Percentiles rank a stretch among this genome's conserved stretches.
Conservation (phyloP, 1,284 basidiomycete species). For the Bondarzewia mesenterica region DNA sequence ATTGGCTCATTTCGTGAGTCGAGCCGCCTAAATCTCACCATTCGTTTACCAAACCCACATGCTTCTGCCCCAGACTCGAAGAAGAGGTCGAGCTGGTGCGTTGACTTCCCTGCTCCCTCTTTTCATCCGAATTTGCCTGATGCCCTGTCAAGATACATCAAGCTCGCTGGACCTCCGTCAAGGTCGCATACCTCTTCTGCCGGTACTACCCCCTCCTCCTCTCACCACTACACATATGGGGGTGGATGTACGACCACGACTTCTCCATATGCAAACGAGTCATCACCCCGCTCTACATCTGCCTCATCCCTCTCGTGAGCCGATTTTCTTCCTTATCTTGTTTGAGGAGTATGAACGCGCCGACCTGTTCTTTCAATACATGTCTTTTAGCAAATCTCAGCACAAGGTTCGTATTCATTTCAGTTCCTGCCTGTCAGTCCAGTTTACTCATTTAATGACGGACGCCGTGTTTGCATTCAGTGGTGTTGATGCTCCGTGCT, state of each 20-base stretch:
- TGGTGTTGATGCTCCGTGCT: constrained; percentile 20
- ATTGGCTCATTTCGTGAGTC: constrained; percentile 15
- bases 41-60: not conserved
- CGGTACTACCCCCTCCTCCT: constrained; percentile 21
- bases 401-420: not conserved
- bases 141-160: constrained; percentile 16
- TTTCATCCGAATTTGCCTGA: not conserved
- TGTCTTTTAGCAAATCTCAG: not conserved
- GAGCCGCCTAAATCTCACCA: not conserved
- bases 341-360: no score
- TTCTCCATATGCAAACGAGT: constrained; percentile 8
- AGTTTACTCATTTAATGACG: not conserved
- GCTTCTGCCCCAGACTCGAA: constrained; percentile 6
- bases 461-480: constrained; percentile 11
- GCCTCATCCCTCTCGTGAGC: constrained; percentile 9
- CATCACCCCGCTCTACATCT: constrained; percentile 9
- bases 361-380: no score
- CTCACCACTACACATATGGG: constrained; percentile 18
- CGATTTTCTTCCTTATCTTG: no score
- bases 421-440: not conserved
- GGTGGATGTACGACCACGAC: constrained; percentile 14
- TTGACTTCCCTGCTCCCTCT: not conserved
- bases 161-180: constrained; percentile 17
- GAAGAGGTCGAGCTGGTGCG: constrained; percentile 10
- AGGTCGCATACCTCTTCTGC: constrained; percentile 19